Evolutionary conservation across 2,329 filamentous ascomycete genomes (phyloP), one percentile per base, ranked within the genome.

Genomic region (Fusarium mangiferae): DNA sequence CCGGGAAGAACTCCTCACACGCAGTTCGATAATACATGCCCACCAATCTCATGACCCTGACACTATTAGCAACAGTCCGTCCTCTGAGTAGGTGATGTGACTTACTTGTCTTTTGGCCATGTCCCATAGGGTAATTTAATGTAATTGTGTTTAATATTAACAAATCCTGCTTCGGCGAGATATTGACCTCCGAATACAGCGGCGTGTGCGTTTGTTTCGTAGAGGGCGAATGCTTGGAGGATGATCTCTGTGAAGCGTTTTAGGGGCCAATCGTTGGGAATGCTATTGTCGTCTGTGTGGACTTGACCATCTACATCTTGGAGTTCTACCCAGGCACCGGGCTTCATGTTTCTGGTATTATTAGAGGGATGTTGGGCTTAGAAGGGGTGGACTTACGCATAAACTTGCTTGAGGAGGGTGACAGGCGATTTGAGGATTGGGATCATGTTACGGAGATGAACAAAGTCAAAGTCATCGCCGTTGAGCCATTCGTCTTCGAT

Each of bases 381-480:
- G 15, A 33, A 7, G 2, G 28, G 46, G 15, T 1, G 4, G 6
- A 30, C 75, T n/a, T 66, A 80, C 81, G 75, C 72, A n/a, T 77
- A 80, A 30, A 75, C 74, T 62, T 81, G 80, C 33, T 77, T 78
- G 15, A 82, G 68, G 1, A 82, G 66, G 3, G 35, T 59, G 1
- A 81, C 78, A 0, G 81, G 81, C 0, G 78, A 80, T 44, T 82
- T 81, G 15, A 82, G 73, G 4, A 84, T 81, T 0, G 83, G 81
- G 18, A 85, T 83, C 81, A 93, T 85, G 75, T 89, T 78, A 13
- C 88, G 85, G 1, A 88, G 86, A 78, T 92, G 90, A 59, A 92
- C 87, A 69, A 88, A 87, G 79, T 92, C 90, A 76, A 91, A 86
- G 75, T 85, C 77, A 54, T 86, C 78, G 4, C 82, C 80, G 55